phyloP scores from a whole-genome alignment of 2,329 filamentous ascomycete species.

The Penicillium occitanis region DNA sequence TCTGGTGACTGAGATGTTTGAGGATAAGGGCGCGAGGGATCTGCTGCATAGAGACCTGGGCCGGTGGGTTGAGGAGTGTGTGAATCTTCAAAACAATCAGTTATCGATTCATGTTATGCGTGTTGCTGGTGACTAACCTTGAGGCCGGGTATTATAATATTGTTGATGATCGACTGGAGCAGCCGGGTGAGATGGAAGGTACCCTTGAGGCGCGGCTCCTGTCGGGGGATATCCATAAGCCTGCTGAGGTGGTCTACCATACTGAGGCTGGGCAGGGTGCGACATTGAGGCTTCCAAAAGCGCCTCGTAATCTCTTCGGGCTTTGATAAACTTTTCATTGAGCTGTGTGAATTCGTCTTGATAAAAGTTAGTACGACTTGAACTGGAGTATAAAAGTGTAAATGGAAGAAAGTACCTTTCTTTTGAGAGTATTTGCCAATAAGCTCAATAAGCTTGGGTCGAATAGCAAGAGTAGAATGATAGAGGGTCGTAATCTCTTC shows the following conservation, averaged over 20 bases:
- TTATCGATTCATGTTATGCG: background rate
- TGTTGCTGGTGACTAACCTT: conserved; percentile 31
- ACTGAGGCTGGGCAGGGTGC: conserved; percentile 77
- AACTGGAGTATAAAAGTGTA: background rate
- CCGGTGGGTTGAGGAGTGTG: conserved; percentile 46
- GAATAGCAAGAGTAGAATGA: conserved; percentile 88
- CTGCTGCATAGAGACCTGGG: conserved; percentile 65
- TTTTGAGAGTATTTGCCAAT: conserved; percentile 99
- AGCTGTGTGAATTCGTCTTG: conserved; percentile 96
- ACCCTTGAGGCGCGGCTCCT: conserved; percentile 32
- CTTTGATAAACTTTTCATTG: conserved; percentile 99
- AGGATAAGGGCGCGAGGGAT: conserved; percentile 47
- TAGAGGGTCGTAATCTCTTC: conserved; percentile 93
- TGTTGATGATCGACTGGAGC: conserved; percentile 62
- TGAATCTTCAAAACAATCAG: conserved; percentile 25
- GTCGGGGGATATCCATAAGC: conserved; percentile 37
- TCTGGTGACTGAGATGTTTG: conserved; percentile 44
- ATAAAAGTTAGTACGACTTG: background rate
- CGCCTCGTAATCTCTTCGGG: conserved; percentile 90
- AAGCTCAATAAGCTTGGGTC: conserved; percentile 94
- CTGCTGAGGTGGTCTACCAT: conserved; percentile 59
- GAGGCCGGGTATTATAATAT: conserved; percentile 62
- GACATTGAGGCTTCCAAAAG: conserved; percentile 97
- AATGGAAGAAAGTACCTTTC: conserved; percentile 65
- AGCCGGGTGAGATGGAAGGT: conserved; percentile 37